Evolutionary conservation across 495 filamentous ascomycete species (phyloP).

Genomic region (Symbiotaphrina buchneri): DNA sequence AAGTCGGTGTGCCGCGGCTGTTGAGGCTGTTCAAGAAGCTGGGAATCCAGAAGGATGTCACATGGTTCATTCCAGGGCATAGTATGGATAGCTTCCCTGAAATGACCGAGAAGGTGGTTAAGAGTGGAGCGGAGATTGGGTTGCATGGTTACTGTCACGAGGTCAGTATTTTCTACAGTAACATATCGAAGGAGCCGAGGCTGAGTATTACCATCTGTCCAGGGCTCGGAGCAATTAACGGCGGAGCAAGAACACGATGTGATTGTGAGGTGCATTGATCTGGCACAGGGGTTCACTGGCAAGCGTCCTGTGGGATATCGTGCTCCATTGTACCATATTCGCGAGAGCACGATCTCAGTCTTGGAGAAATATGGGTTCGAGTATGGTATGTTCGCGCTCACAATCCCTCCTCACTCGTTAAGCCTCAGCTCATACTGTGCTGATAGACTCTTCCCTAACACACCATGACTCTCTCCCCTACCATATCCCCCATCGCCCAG

Average conservation of each 20-base stretch:
- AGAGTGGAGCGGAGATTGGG: constrained; percentile 32
- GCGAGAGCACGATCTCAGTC: constrained; percentile 27
- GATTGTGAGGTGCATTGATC: constrained; percentile 25
- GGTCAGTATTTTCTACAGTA: constrained; percentile 3
- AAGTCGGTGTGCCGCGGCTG: constrained; percentile 34
- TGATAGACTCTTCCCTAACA: constrained; percentile 24
- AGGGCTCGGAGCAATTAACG: constrained; percentile 28
- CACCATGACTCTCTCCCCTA: constrained; percentile 30
- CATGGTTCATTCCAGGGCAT: constrained; percentile 44
- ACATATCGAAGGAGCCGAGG: too few species aligned
- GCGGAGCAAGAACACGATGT: constrained; percentile 33
- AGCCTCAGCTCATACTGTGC: constrained; percentile 4
- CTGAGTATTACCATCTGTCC: not conserved
- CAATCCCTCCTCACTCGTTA: not conserved
- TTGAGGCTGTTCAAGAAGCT: constrained; percentile 32
- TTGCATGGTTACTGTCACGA: constrained; percentile 41
- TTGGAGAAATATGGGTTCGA: constrained; percentile 30
- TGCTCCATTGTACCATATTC: constrained; percentile 33
- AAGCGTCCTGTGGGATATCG: constrained; percentile 31
- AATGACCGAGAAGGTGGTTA: constrained; percentile 25
- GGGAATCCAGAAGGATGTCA: constrained; percentile 24
- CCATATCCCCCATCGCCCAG: constrained; percentile 22
- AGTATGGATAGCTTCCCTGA: constrained; percentile 35
- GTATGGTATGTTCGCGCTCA: constrained; percentile 17
- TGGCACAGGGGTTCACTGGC: constrained; percentile 23